phyloP scores from a whole-genome alignment of 805 yeast genomes.

The Suhomyces canberraensis region DNA sequence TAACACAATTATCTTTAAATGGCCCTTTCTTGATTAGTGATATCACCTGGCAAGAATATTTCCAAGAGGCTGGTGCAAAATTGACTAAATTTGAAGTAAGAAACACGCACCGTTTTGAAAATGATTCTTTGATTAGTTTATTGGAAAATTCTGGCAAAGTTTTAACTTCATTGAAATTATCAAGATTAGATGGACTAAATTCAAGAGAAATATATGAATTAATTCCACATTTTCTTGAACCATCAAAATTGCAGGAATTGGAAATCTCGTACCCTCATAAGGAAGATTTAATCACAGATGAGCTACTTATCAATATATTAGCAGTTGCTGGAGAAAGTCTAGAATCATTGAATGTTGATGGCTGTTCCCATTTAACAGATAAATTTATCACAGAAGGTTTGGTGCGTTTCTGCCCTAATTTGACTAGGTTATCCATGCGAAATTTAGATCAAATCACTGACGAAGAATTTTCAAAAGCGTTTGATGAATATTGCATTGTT shows the following conservation, averaged over 20 bases:
- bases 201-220: constrained; percentile 56
- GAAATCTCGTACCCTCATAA: constrained; percentile 68
- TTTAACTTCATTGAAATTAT: constrained; percentile 56
- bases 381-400: constrained; percentile 54
- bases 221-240: constrained; percentile 56
- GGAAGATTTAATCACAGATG: constrained; percentile 67
- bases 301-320: constrained; percentile 57
- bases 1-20: constrained; percentile 62
- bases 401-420: constrained; percentile 51
- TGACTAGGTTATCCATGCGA: constrained; percentile 58
- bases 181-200: constrained; percentile 70
- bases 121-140: constrained; percentile 59
- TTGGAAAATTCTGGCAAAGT: constrained; percentile 54
- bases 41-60: constrained; percentile 71
- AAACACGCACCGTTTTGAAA: constrained; percentile 80
- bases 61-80: constrained; percentile 53
- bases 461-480: constrained; percentile 59
- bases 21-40: constrained; percentile 88
- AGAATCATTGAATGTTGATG: constrained; percentile 58
- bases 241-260: constrained; percentile 48
- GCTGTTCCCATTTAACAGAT: constrained; percentile 74
- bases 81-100: constrained; percentile 60
- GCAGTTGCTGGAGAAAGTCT: constrained; percentile 62
- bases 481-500: constrained; percentile 48
- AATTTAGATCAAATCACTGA: constrained; percentile 65